Evolutionary conservation across 306 rosid genomes (phyloP), one percentile per base, ranked within the genome.

Genomic region (Trichosanthes truncata): DNA sequence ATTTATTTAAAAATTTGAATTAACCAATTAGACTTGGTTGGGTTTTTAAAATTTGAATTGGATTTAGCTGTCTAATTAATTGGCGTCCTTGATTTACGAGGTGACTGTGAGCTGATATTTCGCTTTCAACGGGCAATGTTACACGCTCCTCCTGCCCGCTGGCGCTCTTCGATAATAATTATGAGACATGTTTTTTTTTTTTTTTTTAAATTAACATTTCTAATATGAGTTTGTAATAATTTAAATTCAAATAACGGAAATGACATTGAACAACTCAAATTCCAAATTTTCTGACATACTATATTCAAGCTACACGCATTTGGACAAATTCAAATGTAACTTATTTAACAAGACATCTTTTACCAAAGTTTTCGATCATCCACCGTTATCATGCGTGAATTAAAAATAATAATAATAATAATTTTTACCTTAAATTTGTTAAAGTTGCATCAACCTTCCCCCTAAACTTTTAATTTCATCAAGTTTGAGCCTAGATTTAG

Each of bases 71-170:
- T 68, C 51, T 68, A 68, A 68, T 68, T 4, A 68, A 68, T 68
- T 41, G 3, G 11, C 33, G 76, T 23, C 12, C 9, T n/a, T n/a
- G 20, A n/a, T 4, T 68, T 68, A n/a, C 33, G 51, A 67, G 74
- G 52, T 68, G 51, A 67, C 74, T 4, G 18, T 1, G 18, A 40
- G 33, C 74, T 40, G 31, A 67, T 10, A 20, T 23, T 23, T 41
- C 36, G 36, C 36, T 43, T 12, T 69, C 76, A 12, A 23, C 18
- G 76, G 76, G 0, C 36, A 45, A 3, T 43, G 12, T 1, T 43
- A 21, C 76, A 5, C 55, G n/a, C 53, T 69, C 76, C 55, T 43
- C 52, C 36, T 43, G 55, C 76, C 76, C 76, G 76, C n/a, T n/a
- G n/a, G n/a, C n/a, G n/a, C 33, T 41, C n/a, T 69, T 69, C 20